Evolutionary conservation across 768 basidiomycete species (phyloP).

Genomic region (Auricularia heimuer): DNA sequence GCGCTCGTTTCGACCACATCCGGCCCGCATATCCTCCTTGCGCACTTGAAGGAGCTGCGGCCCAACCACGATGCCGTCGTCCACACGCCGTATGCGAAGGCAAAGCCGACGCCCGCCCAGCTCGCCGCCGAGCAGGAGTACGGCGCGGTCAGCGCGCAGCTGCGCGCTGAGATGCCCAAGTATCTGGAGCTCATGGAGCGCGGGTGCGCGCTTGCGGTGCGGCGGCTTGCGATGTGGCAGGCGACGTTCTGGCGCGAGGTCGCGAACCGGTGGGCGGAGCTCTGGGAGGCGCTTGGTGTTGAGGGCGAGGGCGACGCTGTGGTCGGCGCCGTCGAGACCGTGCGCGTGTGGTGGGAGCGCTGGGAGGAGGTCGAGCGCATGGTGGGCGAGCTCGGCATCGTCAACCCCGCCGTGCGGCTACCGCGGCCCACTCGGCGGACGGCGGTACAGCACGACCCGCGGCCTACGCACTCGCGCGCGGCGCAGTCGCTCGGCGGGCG

Average conservation of each 20-base stretch:
- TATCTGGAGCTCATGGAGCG: conserved; percentile 49
- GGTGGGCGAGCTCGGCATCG: conserved; percentile 27
- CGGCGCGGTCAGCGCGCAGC: conserved; percentile 62
- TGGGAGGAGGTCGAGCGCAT: conserved; percentile 57
- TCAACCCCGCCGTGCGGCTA: conserved; percentile 2
- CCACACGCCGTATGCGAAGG: conserved; percentile 29
- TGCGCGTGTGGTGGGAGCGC: conserved; percentile 58
- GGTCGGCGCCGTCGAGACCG: conserved; percentile 49
- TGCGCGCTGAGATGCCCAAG: conserved; percentile 58
- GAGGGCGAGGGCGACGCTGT: conserved; percentile 52
- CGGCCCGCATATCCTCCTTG: conserved; percentile 32
- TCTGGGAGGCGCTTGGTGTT: conserved; percentile 76
- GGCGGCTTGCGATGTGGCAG: conserved; percentile 48
- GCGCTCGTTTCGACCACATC: conserved; percentile 48
- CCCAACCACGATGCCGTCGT: conserved; percentile 1
- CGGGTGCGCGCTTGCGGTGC: conserved; percentile 46
- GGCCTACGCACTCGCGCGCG: not conserved
- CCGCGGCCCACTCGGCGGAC: not conserved
- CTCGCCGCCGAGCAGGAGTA: conserved; percentile 69
- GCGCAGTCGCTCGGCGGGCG: not conserved
- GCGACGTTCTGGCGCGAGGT: conserved; percentile 50
- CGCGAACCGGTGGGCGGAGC: conserved; percentile 57
- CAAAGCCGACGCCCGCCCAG: conserved; percentile 56
- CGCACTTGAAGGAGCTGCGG: conserved; percentile 2
- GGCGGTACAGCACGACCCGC: not conserved